Evolutionary conservation across 805 yeast species (phyloP).

Genomic region (Pichia nanzhaoensis): DNA sequence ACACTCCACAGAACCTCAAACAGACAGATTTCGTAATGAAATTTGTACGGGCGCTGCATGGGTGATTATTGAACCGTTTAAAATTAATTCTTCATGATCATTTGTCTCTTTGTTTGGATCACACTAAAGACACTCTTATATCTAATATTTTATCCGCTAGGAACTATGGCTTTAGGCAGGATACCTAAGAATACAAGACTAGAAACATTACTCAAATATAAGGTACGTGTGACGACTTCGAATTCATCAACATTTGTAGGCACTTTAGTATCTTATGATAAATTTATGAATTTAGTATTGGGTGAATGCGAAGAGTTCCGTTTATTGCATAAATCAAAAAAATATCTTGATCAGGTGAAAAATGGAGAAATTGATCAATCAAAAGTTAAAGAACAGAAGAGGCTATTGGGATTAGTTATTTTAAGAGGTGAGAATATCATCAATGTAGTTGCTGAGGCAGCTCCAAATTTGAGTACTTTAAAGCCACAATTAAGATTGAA

Average conservation of each 20-base stretch:
- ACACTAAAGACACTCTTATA: background rate
- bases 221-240: constrained; percentile 64
- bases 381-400: constrained; percentile 51
- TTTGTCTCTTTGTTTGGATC: background rate
- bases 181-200: constrained; percentile 40
- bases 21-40: too few species aligned
- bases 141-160: background rate
- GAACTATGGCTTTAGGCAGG: constrained; percentile 8
- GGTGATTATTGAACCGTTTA: too few species aligned
- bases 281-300: constrained; percentile 79
- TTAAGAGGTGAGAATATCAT: constrained; percentile 85
- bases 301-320: constrained; percentile 82
- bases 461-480: constrained; percentile 34
- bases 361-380: constrained; percentile 29
- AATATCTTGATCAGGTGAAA: constrained; percentile 22
- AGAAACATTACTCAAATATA: constrained; percentile 62
- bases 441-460: constrained; percentile 62
- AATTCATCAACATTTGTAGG: constrained; percentile 80
- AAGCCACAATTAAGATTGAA: constrained; percentile 28
- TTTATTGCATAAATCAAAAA: constrained; percentile 53
- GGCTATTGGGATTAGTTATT: constrained; percentile 74
- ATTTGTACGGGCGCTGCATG: too few species aligned
- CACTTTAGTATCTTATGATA: constrained; percentile 79
- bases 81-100: too few species aligned
- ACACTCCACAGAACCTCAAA: too few species aligned